phyloP scores from a whole-genome alignment of 2,329 filamentous ascomycete species.

The Ophiostoma ulmi region DNA sequence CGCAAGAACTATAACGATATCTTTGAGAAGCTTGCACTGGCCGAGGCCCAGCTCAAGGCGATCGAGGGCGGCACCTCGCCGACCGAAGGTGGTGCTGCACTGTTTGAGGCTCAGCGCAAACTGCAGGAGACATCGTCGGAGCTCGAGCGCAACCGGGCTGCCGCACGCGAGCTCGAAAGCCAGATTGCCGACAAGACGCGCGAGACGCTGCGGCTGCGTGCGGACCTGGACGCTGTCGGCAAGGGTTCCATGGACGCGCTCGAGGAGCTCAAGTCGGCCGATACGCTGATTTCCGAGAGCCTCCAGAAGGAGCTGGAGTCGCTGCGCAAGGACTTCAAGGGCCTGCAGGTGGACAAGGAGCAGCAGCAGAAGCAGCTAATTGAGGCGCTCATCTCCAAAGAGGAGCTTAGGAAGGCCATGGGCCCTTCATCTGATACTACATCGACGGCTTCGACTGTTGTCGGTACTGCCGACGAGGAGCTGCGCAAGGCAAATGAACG shows the following conservation, averaged over 20 bases:
- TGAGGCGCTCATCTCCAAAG: constrained; percentile 55
- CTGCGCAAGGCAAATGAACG: constrained; percentile 46
- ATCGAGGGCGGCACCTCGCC: constrained; percentile 42
- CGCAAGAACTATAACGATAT: constrained; percentile 52
- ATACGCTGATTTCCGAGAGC: constrained; percentile 54
- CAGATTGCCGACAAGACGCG: constrained; percentile 51
- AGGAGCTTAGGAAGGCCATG: constrained; percentile 52
- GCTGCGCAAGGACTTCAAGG: constrained; percentile 48
- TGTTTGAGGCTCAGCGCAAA: constrained; percentile 48
- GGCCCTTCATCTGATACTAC: background rate
- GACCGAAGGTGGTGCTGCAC: constrained; percentile 46
- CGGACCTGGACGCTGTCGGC: constrained; percentile 51
- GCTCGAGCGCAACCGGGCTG: constrained; percentile 43
- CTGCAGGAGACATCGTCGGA: constrained; percentile 44
- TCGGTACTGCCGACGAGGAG: constrained; percentile 33
- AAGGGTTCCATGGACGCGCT: constrained; percentile 52
- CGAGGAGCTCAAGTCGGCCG: constrained; percentile 54
- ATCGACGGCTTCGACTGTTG: background rate
- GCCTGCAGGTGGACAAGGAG: constrained; percentile 49
- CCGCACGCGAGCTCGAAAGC: constrained; percentile 43
- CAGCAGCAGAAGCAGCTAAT: constrained; percentile 56
- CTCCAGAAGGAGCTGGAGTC: constrained; percentile 54
- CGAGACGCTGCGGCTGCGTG: constrained; percentile 48
- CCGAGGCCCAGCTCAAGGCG: constrained; percentile 53
- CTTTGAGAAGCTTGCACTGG: constrained; percentile 54